These are phyloP conservation scores for Trichoderma aggressivum DNA, from an alignment of 2,329 filamentous ascomycete genomes.

Conservation along the genomic window DNA sequence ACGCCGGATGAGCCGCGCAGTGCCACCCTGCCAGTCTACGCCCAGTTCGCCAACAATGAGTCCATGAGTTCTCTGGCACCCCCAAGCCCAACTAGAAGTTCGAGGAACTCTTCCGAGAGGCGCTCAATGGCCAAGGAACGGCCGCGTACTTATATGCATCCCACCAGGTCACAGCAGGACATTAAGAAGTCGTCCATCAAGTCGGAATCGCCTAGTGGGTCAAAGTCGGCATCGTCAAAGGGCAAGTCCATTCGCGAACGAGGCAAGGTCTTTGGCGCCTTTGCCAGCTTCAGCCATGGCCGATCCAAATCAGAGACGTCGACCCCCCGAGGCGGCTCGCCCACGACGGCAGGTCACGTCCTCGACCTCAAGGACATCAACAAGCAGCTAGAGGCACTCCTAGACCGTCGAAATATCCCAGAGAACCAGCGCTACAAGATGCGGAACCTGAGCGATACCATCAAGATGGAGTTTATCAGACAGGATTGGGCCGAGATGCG, in stretches of 20 bases:
- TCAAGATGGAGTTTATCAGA: slow-evolving; percentile 93
- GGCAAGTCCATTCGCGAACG: slow-evolving; percentile 29
- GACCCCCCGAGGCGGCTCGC: slow-evolving; percentile 12
- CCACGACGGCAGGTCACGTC: slow-evolving; percentile 42
- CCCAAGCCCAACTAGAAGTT: slow-evolving; percentile 15
- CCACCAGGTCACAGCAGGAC: slow-evolving; percentile 23
- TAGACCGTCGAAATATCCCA: slow-evolving; percentile 89
- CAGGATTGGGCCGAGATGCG: slow-evolving; percentile 76
- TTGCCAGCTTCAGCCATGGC: slow-evolving; percentile 38
- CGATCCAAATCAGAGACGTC: slow-evolving; percentile 33
- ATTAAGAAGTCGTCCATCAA: slow-evolving; percentile 22
- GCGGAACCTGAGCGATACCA: slow-evolving; percentile 79
- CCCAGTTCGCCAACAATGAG: slow-evolving; percentile 57
- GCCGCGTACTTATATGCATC: slow-evolving; percentile 50
- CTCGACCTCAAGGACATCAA: slow-evolving; percentile 55
- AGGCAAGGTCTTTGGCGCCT: slow-evolving; percentile 39
- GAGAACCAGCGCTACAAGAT: slow-evolving; percentile 94
- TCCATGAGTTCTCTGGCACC: slow-evolving; percentile 20
- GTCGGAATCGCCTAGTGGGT: slow-evolving; percentile 31
- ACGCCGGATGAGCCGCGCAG: slow-evolving; percentile 46
- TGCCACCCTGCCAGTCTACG: slow-evolving; percentile 69
- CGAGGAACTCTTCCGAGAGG: slow-evolving; percentile 8
- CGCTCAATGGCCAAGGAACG: slow-evolving; percentile 38
- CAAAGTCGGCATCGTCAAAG: slow-evolving; percentile 29
- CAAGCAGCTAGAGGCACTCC: slow-evolving; percentile 56